Base-by-base conservation (phyloP, 148 eudicot species). In the Dianthus caryophyllus region DNA sequence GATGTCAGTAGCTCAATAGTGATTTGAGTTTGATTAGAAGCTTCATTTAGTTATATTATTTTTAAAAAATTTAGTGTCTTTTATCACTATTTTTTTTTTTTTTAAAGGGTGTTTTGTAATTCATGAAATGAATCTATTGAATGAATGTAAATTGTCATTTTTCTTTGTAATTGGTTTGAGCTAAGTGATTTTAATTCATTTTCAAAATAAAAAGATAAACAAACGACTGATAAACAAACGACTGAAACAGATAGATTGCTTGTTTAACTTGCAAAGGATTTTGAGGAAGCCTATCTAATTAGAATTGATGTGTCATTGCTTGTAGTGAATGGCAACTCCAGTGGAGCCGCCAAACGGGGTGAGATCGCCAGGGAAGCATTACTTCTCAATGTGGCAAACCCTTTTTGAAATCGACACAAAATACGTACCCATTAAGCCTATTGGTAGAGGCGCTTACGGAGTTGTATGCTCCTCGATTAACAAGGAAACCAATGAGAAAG, bases 381-480 rank as follows among this genome's bases (percentile, higher is more conserved):
- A 86, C 80, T 86, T 26, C 61, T 70, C 82, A 29, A 83, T 86
- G 87, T 86, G 90, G 90, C 85, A 83, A 66, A 72, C 82, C 21
- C 54, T 86, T 38, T 86, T 86, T 52, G 90, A 86, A 60, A 81
- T 86, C 14, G 90, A 86, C 69, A 83, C 87, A 6, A 86, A 86
- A 62, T 86, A 86, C 61, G 85, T 81, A 51, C 90, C 87, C 0
- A 83, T 86, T 30, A 86, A 81, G 73, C 87, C 90, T 10, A 79
- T 86, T 65, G 90, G 90, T 10, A 74, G 85, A 56, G 90, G 90
- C 5, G 90, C 90, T 0, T 85, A 85, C 14, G 90, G 87, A 15
- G 77, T 86, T 49, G 90, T 86, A 22, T 86, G 87, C 58, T 86
- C 90, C 58, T 83, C 90, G 3, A 68, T 81, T 26, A 81, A 83